Conservation (phyloP, 129 eudicot species). For the Centella asiatica region DNA sequence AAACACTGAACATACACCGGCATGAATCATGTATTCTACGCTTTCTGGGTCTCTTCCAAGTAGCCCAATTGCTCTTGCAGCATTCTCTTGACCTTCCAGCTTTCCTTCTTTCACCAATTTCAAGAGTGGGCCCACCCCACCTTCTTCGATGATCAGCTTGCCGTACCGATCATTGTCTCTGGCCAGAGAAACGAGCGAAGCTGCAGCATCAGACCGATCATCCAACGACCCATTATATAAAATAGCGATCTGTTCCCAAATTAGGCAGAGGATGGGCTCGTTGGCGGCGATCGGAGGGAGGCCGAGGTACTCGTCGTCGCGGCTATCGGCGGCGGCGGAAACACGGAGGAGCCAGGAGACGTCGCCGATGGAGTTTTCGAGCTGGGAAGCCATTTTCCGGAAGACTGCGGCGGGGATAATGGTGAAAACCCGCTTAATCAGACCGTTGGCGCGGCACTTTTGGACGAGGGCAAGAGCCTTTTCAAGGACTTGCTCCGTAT, state of each 20-base stretch:
- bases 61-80: background rate
- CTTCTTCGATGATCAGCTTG: conserved; percentile 1
- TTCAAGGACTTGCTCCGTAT: background rate
- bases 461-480: background rate
- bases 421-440: background rate
- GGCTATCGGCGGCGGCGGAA: conserved; percentile 23
- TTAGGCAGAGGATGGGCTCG: conserved; percentile 37
- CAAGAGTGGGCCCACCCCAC: background rate
- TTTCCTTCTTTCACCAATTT: conserved; percentile 1
- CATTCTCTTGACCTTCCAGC: background rate
- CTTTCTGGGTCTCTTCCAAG: background rate
- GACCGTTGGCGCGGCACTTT: background rate
- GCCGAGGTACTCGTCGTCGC: conserved; percentile 32
- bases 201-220: conserved; percentile 1
- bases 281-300: conserved; percentile 37
- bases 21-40: background rate
- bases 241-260: conserved; percentile 8
- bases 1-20: background rate
- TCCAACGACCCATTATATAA: background rate
- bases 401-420: background rate
- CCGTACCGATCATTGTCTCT: conserved; percentile 4
- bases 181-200: background rate
- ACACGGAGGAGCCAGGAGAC: conserved; percentile 39
- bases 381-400: background rate
- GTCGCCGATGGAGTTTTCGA: conserved; percentile 31